Base-by-base conservation (phyloP, 177 flowering plant genomes). In the Vitis hybrid region DNA sequence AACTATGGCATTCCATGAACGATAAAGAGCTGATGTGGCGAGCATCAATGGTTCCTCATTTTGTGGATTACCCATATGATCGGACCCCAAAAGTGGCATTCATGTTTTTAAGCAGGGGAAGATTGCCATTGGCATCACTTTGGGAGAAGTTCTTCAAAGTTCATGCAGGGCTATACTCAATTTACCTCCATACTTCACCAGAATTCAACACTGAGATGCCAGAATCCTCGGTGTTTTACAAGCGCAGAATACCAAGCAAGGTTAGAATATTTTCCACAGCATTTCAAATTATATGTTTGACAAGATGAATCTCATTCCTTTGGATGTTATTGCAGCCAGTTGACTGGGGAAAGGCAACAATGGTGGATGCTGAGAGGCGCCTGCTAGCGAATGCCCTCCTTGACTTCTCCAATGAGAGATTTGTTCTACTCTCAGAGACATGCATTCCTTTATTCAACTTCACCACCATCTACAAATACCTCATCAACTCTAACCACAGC, bases 71-170 rank as follows among this genome's bases (percentile, higher is more conserved):
- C 60, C 83, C 82, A 1, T 79, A 64, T 26, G 68, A 75, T 39
- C 68, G 75, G 31, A 77, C 76, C 0, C 75, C 80, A 0, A 87
- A 85, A 74, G 77, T 85, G 39, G 87, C 90, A 5, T 87, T 87
- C 74, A 79, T 87, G 89, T 87, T 85, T 80, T 76, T 87, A 69
- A 70, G 73, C 3, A 78, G 72, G 56, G 84, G 83, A 9, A 64
- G 69, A 62, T 59, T 85, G 72, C 84, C 86, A 18, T 51, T 85
- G 26, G 80, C 77, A 21, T 83, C 85, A 9, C 62, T 87, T 5
- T 84, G 88, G 90, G 89, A 87, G 69, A 79, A 14, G 71, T 87
- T 87, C 77, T 86, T 87, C 60, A 75, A 70, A 65, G 88, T 85
- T 14, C 76, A 85, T 56, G 72, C 76, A 8, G 82, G 82, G 15